Percentiles rank a stretch among this genome's conserved stretches.
phyloP scores from a whole-genome alignment of 1,139 yeast genomes.

The Torulaspora pretoriensis region DNA sequence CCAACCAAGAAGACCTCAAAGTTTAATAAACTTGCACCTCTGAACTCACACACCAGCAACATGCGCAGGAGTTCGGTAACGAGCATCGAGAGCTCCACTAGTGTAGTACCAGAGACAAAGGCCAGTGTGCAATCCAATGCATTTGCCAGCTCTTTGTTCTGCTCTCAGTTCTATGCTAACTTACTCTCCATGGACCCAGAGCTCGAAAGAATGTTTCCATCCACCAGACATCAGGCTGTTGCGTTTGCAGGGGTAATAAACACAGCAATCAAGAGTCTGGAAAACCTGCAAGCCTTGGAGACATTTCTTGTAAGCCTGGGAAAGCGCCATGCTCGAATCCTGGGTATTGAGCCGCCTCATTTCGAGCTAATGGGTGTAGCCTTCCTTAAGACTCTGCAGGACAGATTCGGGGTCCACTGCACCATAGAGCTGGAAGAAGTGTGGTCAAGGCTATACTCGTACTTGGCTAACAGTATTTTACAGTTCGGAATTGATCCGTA shows the following conservation, averaged over 20 bases:
- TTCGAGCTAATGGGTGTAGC: conserved; percentile 81
- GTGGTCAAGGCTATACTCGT: conserved; percentile 60
- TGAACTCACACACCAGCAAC: conserved; percentile 3
- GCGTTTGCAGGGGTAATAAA: conserved; percentile 78
- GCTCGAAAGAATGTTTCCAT: conserved; percentile 57
- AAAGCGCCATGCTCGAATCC: conserved; percentile 68
- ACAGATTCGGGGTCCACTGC: conserved; percentile 52
- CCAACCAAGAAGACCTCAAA: conserved; percentile 1
- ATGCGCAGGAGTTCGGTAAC: conserved; percentile 4
- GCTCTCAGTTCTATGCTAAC: conserved; percentile 61
- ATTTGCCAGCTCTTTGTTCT: conserved; percentile 50
- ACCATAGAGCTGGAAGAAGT: conserved; percentile 52
- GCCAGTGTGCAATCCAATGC: conserved; percentile 18
- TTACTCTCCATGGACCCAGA: conserved; percentile 50
- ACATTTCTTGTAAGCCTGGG: conserved; percentile 63
- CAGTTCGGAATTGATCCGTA: conserved; percentile 64
- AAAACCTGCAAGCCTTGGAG: conserved; percentile 45
- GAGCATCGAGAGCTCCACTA: conserved; percentile 8
- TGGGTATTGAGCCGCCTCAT: conserved; percentile 69
- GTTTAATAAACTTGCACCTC: neutral
- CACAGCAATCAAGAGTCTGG: conserved; percentile 51
- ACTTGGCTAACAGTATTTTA: conserved; percentile 59
- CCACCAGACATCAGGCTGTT: conserved; percentile 66
- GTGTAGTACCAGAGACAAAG: conserved; percentile 12
- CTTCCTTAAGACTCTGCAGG: conserved; percentile 65